Conservation (phyloP, 2,329 filamentous ascomycete genomes). For the Neopestalotiopsis sp. region DNA sequence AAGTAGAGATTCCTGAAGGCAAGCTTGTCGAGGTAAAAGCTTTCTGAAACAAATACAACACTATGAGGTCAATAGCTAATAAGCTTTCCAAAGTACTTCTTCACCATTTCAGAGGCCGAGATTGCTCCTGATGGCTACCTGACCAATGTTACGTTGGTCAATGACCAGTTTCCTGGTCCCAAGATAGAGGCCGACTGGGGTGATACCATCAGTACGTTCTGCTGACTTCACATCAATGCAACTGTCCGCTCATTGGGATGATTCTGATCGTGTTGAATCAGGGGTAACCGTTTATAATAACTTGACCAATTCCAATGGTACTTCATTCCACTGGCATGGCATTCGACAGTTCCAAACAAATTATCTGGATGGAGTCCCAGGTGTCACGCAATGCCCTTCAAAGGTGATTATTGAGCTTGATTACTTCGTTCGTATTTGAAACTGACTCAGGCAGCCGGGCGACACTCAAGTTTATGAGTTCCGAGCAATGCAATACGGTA, state of each 20-base stretch:
- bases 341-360: constrained; percentile 49
- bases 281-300: constrained; percentile 60
- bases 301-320: constrained; percentile 42
- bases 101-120: not conserved
- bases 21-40: not conserved
- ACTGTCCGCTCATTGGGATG: no score
- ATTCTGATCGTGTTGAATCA: not conserved
- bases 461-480: constrained; percentile 39
- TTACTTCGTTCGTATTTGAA: no score
- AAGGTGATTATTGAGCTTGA: constrained; percentile 27
- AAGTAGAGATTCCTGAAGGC: not conserved
- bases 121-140: no score
- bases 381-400: constrained; percentile 49
- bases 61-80: no score
- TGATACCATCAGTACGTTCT: not conserved
- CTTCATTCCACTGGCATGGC: constrained; percentile 54
- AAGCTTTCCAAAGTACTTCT: not conserved
- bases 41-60: not conserved
- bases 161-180: not conserved
- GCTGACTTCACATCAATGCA: not conserved
- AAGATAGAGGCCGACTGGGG: not conserved
- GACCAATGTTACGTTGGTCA: not conserved
- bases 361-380: constrained; percentile 48
- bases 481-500: constrained; percentile 42
- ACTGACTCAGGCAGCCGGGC: constrained; percentile 22